A percentile compares a stretch with the other conserved stretches of the same genome.
These are phyloP conservation scores for Thielaviopsis ethacetica DNA, from an alignment of 2,329 filamentous ascomycete genomes.

Conservation along the genomic window DNA sequence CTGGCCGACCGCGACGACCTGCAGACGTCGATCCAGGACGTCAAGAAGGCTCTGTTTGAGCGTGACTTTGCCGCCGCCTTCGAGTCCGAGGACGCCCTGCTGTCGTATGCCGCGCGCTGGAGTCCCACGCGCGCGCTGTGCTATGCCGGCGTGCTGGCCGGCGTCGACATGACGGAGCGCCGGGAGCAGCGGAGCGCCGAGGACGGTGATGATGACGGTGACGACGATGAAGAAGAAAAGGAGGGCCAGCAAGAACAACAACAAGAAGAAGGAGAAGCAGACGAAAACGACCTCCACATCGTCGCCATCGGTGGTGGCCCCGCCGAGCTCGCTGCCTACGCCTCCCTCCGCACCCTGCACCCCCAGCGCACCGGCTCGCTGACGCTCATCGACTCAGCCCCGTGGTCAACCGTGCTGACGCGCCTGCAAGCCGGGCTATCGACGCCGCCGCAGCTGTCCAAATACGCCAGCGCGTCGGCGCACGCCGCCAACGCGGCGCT, in stretches of 20 bases:
- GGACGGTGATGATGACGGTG: not conserved
- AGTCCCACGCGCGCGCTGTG: constrained; percentile 72
- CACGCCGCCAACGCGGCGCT: constrained; percentile 29
- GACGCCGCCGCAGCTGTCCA: constrained; percentile 31
- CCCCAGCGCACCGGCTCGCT: constrained; percentile 24
- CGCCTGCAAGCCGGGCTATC: constrained; percentile 42
- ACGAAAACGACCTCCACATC: constrained; percentile 20
- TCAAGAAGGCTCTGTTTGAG: constrained; percentile 75
- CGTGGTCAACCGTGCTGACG: constrained; percentile 51
- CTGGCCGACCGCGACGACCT: constrained; percentile 29
- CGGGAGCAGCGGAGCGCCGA: not conserved
- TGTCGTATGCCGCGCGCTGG: constrained; percentile 80
- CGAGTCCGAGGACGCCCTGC: constrained; percentile 49
- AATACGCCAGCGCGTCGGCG: constrained; percentile 33
- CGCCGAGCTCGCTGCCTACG: constrained; percentile 43
- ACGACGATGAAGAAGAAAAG: constrained; percentile 5
- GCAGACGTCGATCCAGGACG: constrained; percentile 49
- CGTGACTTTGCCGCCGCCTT: constrained; percentile 76
- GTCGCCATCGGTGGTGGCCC: constrained; percentile 40
- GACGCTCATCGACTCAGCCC: constrained; percentile 63
- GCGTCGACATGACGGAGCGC: not conserved
- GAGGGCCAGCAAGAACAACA: not conserved
- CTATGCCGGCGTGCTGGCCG: constrained; percentile 46
- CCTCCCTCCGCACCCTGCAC: constrained; percentile 23
- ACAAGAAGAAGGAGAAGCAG: not conserved